Percentiles rank a stretch among this genome's conserved stretches.
Conservation (phyloP, 176 grass and related monocot species). For the Phyllostachys edulis region DNA sequence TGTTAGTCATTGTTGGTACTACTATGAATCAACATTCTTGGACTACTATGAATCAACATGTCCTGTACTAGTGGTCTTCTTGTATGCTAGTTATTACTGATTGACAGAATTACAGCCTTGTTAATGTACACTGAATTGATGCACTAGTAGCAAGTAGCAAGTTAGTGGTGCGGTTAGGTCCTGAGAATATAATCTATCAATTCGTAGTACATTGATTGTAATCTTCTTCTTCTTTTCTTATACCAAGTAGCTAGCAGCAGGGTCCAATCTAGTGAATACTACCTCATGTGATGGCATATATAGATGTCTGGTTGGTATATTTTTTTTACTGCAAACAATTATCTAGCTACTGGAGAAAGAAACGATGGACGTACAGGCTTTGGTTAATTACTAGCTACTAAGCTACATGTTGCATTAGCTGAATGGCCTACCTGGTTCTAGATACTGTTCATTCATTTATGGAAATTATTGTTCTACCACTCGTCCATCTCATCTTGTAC, state of each 20-base stretch:
- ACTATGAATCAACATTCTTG: too few relatives aligned
- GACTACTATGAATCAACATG: too few relatives aligned
- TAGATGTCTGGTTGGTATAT: background rate
- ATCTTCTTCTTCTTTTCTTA: background rate
- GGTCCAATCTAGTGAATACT: too few relatives aligned
- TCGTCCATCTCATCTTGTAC: slow-evolving; percentile 26
- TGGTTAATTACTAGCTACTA: too few relatives aligned
- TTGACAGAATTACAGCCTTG: too few relatives aligned
- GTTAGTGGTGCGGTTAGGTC: slow-evolving; percentile 24
- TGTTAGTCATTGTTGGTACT: too few relatives aligned
- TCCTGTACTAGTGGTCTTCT: too few relatives aligned
- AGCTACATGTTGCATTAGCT: background rate
- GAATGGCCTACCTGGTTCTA: slow-evolving; percentile 9
- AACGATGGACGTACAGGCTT: background rate
- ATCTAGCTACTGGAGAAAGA: background rate
- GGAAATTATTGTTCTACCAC: slow-evolving; percentile 30
- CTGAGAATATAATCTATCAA: background rate
- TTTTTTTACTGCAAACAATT: background rate
- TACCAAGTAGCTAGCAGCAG: background rate
- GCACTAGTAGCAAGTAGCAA: background rate
- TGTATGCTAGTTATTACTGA: too few relatives aligned
- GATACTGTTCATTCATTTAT: slow-evolving; percentile 23
- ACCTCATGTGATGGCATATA: background rate
- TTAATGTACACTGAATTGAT: background rate
- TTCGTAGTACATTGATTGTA: background rate